A percentile compares a stretch with the other conserved stretches of the same genome.
phyloP scores from a whole-genome alignment of 306 rosid species.

The Hylodesmum podocarpum region DNA sequence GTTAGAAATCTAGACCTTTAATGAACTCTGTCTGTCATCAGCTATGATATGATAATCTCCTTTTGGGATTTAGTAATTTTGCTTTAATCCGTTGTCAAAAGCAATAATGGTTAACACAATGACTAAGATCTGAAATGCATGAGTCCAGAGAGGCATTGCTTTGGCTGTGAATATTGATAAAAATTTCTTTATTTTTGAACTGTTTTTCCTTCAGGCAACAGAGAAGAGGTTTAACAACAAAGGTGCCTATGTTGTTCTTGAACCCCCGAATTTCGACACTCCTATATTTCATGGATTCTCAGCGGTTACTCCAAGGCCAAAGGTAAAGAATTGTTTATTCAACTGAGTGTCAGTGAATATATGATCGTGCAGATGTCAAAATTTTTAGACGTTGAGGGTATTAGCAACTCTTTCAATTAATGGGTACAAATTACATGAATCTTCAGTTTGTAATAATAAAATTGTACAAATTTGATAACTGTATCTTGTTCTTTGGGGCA shows the following conservation, averaged over 20 bases:
- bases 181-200: not conserved
- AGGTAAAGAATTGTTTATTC: slow-evolving; percentile 44
- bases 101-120: not conserved
- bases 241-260: slow-evolving; percentile 79
- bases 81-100: not conserved
- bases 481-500: slow-evolving; percentile 36
- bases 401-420: not conserved
- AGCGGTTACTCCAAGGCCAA: slow-evolving; percentile 79
- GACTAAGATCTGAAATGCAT: slow-evolving; percentile 6
- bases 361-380: not conserved
- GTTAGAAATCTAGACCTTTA: not conserved
- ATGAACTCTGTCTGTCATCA: not conserved
- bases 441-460: slow-evolving; percentile 1
- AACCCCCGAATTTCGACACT: slow-evolving; percentile 71
- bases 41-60: not conserved
- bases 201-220: slow-evolving; percentile 56
- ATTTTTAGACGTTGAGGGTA: not conserved
- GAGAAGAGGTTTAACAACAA: slow-evolving; percentile 69
- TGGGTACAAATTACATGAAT: not conserved
- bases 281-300: slow-evolving; percentile 70
- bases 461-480: not conserved
- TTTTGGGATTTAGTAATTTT: not conserved
- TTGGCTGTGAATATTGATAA: not conserved
- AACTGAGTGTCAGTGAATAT: not conserved
- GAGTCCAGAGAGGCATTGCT: not conserved